Percentiles rank a stretch among this genome's conserved stretches.
Conservation (phyloP, 1,284 basidiomycete species). For the Malassezia equina region DNA sequence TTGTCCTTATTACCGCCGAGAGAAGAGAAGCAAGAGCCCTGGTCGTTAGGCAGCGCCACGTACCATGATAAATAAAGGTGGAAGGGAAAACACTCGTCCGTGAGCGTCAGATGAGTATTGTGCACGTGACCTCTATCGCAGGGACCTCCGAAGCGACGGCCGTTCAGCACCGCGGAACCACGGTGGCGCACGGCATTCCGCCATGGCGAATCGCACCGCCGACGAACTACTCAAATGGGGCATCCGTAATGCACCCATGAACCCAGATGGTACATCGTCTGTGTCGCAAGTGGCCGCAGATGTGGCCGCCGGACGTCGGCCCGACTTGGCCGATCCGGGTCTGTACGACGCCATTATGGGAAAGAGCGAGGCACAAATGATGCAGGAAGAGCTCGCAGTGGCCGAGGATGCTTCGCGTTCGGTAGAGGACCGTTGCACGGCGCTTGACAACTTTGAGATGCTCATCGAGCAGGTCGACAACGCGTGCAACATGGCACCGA, state of each 20-base stretch:
- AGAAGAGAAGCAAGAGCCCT: conserved; percentile 38
- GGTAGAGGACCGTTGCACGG: conserved; percentile 54
- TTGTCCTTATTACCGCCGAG: conserved; percentile 31
- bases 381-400: conserved; percentile 39
- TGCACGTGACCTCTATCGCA: not conserved
- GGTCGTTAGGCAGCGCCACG: conserved; percentile 1
- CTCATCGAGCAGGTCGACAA: conserved; percentile 90
- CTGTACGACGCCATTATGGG: conserved; percentile 45
- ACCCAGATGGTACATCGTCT: conserved; percentile 12
- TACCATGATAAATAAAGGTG: conserved; percentile 12
- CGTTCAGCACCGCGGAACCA: not conserved
- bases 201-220: conserved; percentile 33
- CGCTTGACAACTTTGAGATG: conserved; percentile 92
- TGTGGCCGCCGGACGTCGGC: conserved; percentile 31
- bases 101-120: not conserved
- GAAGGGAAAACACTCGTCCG: not conserved
- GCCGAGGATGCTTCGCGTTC: conserved; percentile 27
- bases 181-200: conserved; percentile 1
- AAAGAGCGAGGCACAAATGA: conserved; percentile 46
- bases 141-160: not conserved
- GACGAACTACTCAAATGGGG: conserved; percentile 44
- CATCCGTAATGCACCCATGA: conserved; percentile 20
- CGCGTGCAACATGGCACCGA: conserved; percentile 74
- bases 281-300: conserved; percentile 32
- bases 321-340: conserved; percentile 36